These are phyloP conservation scores for Phanerodontia chrysosporium DNA, from an alignment of 768 basidiomycete species.

Conservation along the genomic window DNA sequence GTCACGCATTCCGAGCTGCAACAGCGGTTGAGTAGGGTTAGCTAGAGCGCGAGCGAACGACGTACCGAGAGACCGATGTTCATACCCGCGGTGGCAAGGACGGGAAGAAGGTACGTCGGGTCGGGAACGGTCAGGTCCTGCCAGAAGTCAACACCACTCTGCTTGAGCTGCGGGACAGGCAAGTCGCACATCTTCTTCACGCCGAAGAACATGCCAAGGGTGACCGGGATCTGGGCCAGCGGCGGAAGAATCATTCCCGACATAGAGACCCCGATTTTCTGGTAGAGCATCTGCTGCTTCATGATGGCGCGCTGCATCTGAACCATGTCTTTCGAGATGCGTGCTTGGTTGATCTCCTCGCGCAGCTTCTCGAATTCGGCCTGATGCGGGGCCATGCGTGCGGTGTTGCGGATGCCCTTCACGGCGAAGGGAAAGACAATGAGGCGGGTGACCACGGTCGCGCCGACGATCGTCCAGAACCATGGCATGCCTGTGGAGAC, in stretches of 20 bases:
- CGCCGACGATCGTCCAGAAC: conserved; percentile 77
- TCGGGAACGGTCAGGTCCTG: conserved; percentile 77
- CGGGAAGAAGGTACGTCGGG: conserved; percentile 72
- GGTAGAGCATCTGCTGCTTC: conserved; percentile 50
- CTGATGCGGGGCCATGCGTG: conserved; percentile 57
- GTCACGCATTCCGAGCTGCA: conserved; percentile 52
- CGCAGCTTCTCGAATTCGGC: conserved; percentile 52
- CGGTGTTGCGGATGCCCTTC: conserved; percentile 50
- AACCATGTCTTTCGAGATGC: conserved; percentile 32
- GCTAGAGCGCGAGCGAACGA: conserved; percentile 5
- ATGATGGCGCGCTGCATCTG: conserved; percentile 39
- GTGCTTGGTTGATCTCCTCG: conserved; percentile 38
- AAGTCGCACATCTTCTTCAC: conserved; percentile 65
- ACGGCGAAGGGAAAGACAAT: conserved; percentile 59
- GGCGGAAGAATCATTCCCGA: conserved; percentile 48
- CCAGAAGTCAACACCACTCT: conserved; percentile 71
- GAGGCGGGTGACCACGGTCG: conserved; percentile 57
- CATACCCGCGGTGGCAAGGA: conserved; percentile 51
- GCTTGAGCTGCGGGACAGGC: conserved; percentile 69
- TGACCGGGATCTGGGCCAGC: conserved; percentile 70
- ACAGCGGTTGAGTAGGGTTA: not conserved
- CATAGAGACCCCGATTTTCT: conserved; percentile 63
- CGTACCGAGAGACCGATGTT: conserved; percentile 69
- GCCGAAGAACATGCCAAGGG: conserved; percentile 81
- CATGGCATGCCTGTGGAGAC: conserved; percentile 71